Evolutionary conservation across 1,284 basidiomycete genomes (phyloP).

Genomic region (Moesziomyces aphidis): DNA sequence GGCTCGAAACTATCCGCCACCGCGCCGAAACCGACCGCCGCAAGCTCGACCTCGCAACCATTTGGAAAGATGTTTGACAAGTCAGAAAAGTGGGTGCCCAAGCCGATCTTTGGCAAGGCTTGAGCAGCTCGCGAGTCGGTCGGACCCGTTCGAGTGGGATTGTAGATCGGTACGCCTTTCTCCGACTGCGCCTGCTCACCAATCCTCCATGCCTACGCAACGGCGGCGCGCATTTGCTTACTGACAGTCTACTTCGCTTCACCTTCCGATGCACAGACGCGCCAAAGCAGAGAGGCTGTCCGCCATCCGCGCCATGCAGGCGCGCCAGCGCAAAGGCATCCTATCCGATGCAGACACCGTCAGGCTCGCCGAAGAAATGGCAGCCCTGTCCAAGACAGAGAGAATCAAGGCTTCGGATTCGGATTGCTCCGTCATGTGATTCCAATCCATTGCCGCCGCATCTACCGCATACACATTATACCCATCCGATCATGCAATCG

Average conservation of each 20-base stretch:
- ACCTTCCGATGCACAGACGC: constrained; percentile 25
- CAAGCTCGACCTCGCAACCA: constrained; percentile 14
- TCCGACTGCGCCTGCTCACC: neutral
- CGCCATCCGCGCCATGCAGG: constrained; percentile 53
- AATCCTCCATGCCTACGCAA: neutral
- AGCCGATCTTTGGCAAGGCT: constrained; percentile 55
- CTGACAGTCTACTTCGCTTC: neutral
- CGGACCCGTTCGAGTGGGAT: neutral
- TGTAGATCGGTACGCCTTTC: constrained; percentile 38
- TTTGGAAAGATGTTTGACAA: constrained; percentile 52
- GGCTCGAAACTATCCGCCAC: neutral
- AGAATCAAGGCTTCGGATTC: constrained; percentile 31
- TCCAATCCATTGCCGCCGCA: neutral
- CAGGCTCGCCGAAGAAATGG: constrained; percentile 60
- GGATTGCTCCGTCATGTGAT: constrained; percentile 47
- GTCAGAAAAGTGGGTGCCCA: constrained; percentile 61
- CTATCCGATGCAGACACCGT: constrained; percentile 47
- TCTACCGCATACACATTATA: neutral
- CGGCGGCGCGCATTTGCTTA: neutral
- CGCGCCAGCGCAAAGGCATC: constrained; percentile 53
- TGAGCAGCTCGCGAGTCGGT: constrained; percentile 14
- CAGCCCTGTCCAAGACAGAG: constrained; percentile 29
- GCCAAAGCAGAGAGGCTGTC: constrained; percentile 54
- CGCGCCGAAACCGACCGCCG: neutral
- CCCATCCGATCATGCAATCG: neutral